Base-by-base conservation (phyloP, 108 stramenopile species). In the Mayamaea pseudoterrestris region DNA sequence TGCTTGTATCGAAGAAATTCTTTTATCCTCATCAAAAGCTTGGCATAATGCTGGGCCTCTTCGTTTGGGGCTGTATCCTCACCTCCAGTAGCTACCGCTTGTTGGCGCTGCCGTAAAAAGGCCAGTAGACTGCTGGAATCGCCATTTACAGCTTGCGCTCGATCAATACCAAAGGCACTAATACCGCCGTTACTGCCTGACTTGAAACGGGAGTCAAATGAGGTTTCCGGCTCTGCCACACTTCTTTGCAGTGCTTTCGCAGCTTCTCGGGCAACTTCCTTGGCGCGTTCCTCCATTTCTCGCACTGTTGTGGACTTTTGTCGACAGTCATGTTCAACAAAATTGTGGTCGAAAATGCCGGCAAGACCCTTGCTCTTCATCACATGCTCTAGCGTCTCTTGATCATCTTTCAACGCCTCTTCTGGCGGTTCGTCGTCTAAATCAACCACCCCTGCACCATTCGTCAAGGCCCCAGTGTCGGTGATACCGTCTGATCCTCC, bases 231-330 rank as follows among this genome's bases (percentile, higher is more conserved):
- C 32, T 57, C 37, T 17, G 18, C 46, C 9, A 77, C 56, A 46
- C 85, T 87, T 40, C 53, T 53, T 47, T 57, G 53, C 0, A 88
- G 55, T 27, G 74, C 64, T 35, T 35, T 24, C 4, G 60, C 63
- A 26, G 86, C 86, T 27, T 75, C 71, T n/a, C 46, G 30, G 5
- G 86, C 81, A 32, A 75, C 65, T 36, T 61, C 59, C 45, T 65
- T 77, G 22, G 86, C 86, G 26, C 76, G 55, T 30, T 75, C 68
- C 52, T 88, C 86, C 81, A 88, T 88, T 40, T 88, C 81, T 22
- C 53, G 30, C 2, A 60, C 68, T 5, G 76, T 67, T 14, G 44
- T 41, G 17, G 55, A 43, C 49, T 76, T 78, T 27, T 66, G 74
- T 2, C 66, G 50, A 17, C 64, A 48, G 17, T 42, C 50, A 25